Evolutionary conservation across 306 rosid genomes (phyloP), one percentile per base, ranked within the genome.

Genomic region (Luffa aegyptiaca): DNA sequence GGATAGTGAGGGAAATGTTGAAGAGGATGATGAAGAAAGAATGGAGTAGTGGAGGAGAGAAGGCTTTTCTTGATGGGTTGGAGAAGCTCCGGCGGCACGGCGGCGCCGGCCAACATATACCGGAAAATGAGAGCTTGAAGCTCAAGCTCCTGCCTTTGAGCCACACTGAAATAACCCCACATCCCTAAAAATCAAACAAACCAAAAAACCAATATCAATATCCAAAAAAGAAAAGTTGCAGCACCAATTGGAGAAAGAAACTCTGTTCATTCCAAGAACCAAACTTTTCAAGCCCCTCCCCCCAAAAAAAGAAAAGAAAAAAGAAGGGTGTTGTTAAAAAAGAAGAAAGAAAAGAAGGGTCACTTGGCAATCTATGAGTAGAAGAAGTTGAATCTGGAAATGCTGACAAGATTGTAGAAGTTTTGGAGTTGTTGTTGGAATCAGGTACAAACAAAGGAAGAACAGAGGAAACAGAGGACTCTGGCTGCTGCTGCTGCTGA

Each of bases 71-170:
- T 90, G 78, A 96, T 96, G 48, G 91, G 93, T 46, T 87, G 96
- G 73, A 96, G 99, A 11, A 96, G 98, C 44, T 96, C 98, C 49
- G 88, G 68, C 35, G 99, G 99, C 69, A 96, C 97, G 82, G 96
- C 85, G 73, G 93, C 89, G 66, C 99, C 97, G 12, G 93, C 98
- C 63, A 89, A 39, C 91, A 96, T 91, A 86, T 93, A 91, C 80
- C 96, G 87, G 85, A 88, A 93, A 79, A 93, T 96, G 88, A 90
- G 81, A 53, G 97, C 94, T 85, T 96, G 99, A 79, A 96, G 86
- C 88, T 96, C 98, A 53, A 96, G 99, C 45, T 96, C 99, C 71
- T 96, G 97, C 98, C 93, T 90, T 87, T 96, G 99, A 33, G 89
- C 87, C 82, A 89, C 59, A 82, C 93, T 96, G 88, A 96, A 96